A percentile compares a stretch with the other conserved stretches of the same genome.
Conservation (phyloP, 768 basidiomycete genomes). For the Rhodotorula paludigena region DNA sequence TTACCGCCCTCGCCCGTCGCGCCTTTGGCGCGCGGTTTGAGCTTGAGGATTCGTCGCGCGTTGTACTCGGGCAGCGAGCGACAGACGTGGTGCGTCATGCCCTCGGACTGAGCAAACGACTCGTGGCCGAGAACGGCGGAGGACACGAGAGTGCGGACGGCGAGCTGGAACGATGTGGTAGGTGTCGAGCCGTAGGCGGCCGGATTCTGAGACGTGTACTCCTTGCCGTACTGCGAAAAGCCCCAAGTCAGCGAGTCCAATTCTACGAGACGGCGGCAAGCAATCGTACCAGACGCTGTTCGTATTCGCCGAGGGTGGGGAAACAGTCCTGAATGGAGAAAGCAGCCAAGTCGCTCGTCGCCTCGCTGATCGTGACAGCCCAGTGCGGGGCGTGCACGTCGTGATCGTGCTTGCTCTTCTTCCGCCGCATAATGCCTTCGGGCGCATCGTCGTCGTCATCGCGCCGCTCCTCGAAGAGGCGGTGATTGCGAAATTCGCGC, state of each 20-base stretch:
- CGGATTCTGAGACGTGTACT: not conserved
- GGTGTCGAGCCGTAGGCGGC: not conserved
- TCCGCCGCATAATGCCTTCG: not conserved
- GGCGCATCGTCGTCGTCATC: not conserved
- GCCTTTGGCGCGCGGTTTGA: not conserved
- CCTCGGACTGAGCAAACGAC: too few species aligned
- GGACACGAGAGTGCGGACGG: not conserved
- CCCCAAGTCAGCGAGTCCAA: not conserved
- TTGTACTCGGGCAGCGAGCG: not conserved
- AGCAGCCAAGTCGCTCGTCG: not conserved
- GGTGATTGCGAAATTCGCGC: not conserved
- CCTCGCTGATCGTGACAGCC: not conserved
- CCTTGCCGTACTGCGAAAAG: not conserved
- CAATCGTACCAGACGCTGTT: not conserved
- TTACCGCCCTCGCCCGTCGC: not conserved
- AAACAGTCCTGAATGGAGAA: not conserved
- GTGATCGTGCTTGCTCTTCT: not conserved
- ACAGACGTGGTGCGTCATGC: constrained; percentile 14
- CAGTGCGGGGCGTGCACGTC: not conserved
- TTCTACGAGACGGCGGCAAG: too few species aligned
- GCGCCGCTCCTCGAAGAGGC: not conserved
- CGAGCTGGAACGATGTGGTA: not conserved
- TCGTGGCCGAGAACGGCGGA: not conserved
- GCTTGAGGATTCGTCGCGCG: not conserved
- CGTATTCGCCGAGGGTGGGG: not conserved